These are phyloP conservation scores for Peronosclerospora sorghi DNA, from an alignment of 352 stramenopile species.

Conservation along the genomic window DNA sequence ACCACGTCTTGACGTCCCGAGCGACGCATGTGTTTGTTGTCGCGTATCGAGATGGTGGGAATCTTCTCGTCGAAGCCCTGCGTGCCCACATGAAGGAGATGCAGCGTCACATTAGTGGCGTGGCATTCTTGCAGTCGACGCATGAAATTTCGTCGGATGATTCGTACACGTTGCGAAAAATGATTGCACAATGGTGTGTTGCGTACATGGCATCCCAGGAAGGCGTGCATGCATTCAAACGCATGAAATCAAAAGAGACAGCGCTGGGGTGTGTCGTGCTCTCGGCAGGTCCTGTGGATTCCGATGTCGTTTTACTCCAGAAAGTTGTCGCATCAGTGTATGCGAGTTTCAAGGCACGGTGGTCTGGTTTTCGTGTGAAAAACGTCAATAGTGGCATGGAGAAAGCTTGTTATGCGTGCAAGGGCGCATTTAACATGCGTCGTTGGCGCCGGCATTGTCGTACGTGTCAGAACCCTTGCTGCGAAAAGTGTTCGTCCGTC, in stretches of 20 bases:
- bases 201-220: constrained; percentile 35
- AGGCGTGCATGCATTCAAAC: constrained; percentile 26
- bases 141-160: constrained; percentile 46
- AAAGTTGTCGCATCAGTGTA: constrained; percentile 44
- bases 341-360: constrained; percentile 57
- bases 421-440: constrained; percentile 58
- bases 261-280: constrained; percentile 48
- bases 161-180: constrained; percentile 51
- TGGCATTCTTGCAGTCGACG: constrained; percentile 54
- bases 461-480: constrained; percentile 55
- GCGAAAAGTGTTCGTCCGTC: constrained; percentile 57
- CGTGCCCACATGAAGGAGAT: constrained; percentile 50
- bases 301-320: constrained; percentile 44
- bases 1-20: constrained; percentile 50
- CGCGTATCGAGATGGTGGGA: constrained; percentile 44
- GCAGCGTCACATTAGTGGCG: constrained; percentile 56
- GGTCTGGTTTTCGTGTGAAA: constrained; percentile 66
- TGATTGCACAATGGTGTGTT: constrained; percentile 59
- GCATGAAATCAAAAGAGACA: constrained; percentile 43
- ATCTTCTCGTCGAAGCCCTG: constrained; percentile 41
- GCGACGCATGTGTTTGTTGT: constrained; percentile 62
- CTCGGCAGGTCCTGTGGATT: constrained; percentile 27
- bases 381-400: constrained; percentile 63
- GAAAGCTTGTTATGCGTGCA: constrained; percentile 55
- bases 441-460: constrained; percentile 60